Base-by-base conservation (phyloP, 164 flowering plant genomes). In the Pachysandra terminalis region DNA sequence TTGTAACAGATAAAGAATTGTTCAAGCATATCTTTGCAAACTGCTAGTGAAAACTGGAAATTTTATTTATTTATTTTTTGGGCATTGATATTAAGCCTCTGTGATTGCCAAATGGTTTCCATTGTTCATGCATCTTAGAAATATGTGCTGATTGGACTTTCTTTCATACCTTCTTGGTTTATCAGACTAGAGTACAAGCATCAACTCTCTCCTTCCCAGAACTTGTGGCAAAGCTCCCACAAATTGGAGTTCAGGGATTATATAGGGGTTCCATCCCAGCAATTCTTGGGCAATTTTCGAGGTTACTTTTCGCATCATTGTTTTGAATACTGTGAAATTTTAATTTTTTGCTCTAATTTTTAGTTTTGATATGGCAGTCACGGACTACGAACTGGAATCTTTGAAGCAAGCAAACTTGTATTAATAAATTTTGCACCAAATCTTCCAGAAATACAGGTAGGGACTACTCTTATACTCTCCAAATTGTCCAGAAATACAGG, bases 351-450 rank as follows among this genome's bases (percentile, higher is more conserved):
- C 48, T 55, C 69, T 78, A 16, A 61, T 17, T 22, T 25, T 28
- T 64, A 58, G 68, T 75, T 55, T 71, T 63, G n/a, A 71, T 23
- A 32, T 69, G 73, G 71, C 80, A 96, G 99, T 77, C 99, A 96
- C 84, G 99, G 98, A 32, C 73, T 96, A 83, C 83, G 99, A 61
- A 96, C 99, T 80, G 99, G 99, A 80, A 89, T 96, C 61, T 90
- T 86, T 77, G 99, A 96, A 82, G 97, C 90, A 63, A 88, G 84
- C 83, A 96, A 86, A 71, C 86, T 90, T 74, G 77, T 92, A 32
- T 68, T 96, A 59, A 73, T 90, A 61, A 90, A 89, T 79, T 75
- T 92, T 71, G 96, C 98, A 58, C 99, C 99, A 21, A 81, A 79
- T 12, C 83, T 92, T 52, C 91, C 95, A 26, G 99, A 89, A n/a